Conservation (phyloP, 1,139 yeast genomes). For the Yamadazyma conglobata region DNA sequence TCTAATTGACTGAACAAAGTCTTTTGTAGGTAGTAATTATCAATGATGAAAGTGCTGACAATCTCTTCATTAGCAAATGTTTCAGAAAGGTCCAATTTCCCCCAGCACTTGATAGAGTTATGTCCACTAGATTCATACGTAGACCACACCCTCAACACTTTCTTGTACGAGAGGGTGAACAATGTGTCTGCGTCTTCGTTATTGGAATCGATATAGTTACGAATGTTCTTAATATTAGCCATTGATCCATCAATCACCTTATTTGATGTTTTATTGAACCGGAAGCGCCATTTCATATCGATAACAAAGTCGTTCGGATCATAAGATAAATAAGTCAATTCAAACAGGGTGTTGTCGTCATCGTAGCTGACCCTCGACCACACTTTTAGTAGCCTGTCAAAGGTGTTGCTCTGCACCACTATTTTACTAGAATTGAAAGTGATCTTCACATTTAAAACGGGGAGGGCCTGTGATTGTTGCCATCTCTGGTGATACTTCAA, state of each 20-base stretch:
- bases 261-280: constrained; percentile 10
- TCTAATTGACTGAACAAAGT: constrained; percentile 15
- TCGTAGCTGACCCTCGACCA: constrained; percentile 80
- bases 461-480: constrained; percentile 53
- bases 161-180: constrained; percentile 59
- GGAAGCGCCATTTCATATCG: constrained; percentile 50
- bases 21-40: constrained; percentile 42
- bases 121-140: constrained; percentile 61
- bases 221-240: constrained; percentile 38
- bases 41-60: constrained; percentile 48
- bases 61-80: constrained; percentile 22
- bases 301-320: constrained; percentile 49
- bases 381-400: constrained; percentile 66
- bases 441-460: constrained; percentile 51
- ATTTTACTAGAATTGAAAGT: constrained; percentile 67
- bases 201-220: constrained; percentile 30
- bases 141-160: constrained; percentile 66
- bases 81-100: constrained; percentile 43
- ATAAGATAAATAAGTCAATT: constrained; percentile 65
- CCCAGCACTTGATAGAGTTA: constrained; percentile 60
- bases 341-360: constrained; percentile 63
- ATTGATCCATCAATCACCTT: constrained; percentile 25
- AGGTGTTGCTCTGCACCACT: constrained; percentile 54
- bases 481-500: constrained; percentile 42
- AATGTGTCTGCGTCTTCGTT: constrained; percentile 41